phyloP scores from a whole-genome alignment of 2,329 filamentous ascomycete genomes.

The Lachnellula subtilissima region DNA sequence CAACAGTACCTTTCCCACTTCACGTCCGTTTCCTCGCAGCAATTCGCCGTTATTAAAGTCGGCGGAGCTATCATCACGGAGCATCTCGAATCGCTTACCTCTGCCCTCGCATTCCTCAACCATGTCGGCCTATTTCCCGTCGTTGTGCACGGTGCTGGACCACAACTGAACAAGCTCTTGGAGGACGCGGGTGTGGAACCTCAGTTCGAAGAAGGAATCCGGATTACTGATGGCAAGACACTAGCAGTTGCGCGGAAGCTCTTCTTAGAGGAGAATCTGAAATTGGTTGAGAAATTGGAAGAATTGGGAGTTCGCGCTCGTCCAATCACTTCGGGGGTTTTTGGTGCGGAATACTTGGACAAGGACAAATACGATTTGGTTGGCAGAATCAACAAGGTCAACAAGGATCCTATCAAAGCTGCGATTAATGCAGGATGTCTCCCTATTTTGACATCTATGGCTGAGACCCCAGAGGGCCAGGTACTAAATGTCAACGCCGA shows the following conservation, averaged over 20 bases:
- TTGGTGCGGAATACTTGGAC: conserved; percentile 90
- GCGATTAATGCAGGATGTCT: conserved; percentile 88
- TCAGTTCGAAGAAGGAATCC: conserved; percentile 92
- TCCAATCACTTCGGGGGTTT: conserved; percentile 83
- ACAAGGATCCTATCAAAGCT: conserved; percentile 83
- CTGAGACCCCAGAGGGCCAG: conserved; percentile 85
- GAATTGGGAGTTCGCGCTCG: conserved; percentile 83
- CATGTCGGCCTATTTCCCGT: conserved; percentile 93
- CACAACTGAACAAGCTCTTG: conserved; percentile 88
- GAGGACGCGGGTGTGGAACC: conserved; percentile 90
- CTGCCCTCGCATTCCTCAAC: conserved; percentile 84
- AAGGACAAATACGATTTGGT: conserved; percentile 95
- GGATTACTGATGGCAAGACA: conserved; percentile 93
- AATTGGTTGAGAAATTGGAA: conserved; percentile 84
- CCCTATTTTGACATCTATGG: conserved; percentile 93
- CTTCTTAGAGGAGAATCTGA: conserved; percentile 93
- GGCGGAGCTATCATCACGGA: conserved; percentile 94
- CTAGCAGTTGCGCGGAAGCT: conserved; percentile 84
- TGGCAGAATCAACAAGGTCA: conserved; percentile 90
- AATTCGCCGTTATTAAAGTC: conserved; percentile 98
- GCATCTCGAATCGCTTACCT: conserved; percentile 85
- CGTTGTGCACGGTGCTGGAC: conserved; percentile 91
- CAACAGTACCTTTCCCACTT: conserved; percentile 98
- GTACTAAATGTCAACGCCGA: conserved; percentile 97
- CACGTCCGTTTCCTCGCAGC: conserved; percentile 91